A percentile compares a stretch with the other conserved stretches of the same genome.
Evolutionary conservation across 169 alveolate genomes (phyloP).

Genomic region (Perkinsus olseni): DNA sequence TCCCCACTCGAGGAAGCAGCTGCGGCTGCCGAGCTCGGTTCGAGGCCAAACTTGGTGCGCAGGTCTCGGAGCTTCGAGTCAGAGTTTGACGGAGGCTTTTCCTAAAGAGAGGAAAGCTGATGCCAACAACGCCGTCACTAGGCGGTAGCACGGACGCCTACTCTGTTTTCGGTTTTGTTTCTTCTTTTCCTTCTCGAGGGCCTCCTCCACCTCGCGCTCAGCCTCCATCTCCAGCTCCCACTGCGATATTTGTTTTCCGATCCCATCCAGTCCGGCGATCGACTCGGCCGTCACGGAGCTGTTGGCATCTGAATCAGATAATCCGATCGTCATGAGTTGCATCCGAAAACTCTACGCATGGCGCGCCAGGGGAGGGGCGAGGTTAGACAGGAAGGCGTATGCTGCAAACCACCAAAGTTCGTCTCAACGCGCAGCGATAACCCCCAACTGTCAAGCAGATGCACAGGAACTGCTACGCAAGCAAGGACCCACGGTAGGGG

Average conservation of each 20-base stretch:
- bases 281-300: neutral
- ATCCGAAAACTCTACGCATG: too few relatives aligned
- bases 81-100: neutral
- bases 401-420: too few relatives aligned
- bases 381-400: too few relatives aligned
- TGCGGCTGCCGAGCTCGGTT: neutral
- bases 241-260: neutral
- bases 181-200: neutral
- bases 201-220: neutral
- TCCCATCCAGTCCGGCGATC: neutral
- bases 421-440: too few relatives aligned
- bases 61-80: neutral
- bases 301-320: neutral
- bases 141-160: too few relatives aligned
- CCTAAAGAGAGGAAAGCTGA: neutral
- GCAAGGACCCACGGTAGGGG: too few relatives aligned
- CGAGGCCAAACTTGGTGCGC: neutral
- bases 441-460: too few relatives aligned
- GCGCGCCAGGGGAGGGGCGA: too few relatives aligned
- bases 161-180: neutral
- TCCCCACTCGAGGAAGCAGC: neutral
- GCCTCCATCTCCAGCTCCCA: constrained; percentile 1
- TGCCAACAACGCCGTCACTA: neutral
- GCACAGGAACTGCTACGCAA: too few relatives aligned
- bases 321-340: too few relatives aligned